Percentiles rank a stretch among this genome's conserved stretches.
Conservation (phyloP, 1,139 yeast species). For the Candida smagusa region DNA sequence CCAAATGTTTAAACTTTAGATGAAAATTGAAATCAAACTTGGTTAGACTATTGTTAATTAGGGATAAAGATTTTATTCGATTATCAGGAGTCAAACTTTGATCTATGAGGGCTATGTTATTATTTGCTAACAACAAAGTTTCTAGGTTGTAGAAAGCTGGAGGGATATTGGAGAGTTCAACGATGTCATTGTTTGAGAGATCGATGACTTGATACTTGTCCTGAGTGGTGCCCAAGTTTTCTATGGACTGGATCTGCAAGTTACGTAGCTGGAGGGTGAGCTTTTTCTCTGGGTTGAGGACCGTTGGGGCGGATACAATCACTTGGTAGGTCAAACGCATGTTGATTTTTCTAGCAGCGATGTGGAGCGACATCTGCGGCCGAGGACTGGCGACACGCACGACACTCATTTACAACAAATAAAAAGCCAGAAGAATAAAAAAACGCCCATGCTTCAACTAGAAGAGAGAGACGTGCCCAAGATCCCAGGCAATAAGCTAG, state of each 20-base stretch:
- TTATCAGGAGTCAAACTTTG: constrained; percentile 16
- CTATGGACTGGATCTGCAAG: constrained; percentile 32
- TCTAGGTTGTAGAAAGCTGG: constrained; percentile 35
- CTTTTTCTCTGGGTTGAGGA: constrained; percentile 36
- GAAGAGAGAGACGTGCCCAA: constrained; percentile 68
- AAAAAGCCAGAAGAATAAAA: not conserved
- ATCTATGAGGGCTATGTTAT: constrained; percentile 43
- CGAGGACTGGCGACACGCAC: not conserved
- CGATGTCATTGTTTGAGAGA: constrained; percentile 62
- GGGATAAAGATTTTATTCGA: constrained; percentile 48
- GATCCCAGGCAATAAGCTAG: constrained; percentile 79
- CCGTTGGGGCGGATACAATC: constrained; percentile 29
- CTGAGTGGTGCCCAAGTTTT: constrained; percentile 31
- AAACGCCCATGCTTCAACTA: constrained; percentile 31
- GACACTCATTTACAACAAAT: constrained; percentile 1
- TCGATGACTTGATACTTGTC: constrained; percentile 55
- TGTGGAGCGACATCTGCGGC: not conserved
- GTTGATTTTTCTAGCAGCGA: not conserved
- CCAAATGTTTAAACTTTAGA: constrained; percentile 32
- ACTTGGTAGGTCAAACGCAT: constrained; percentile 41
- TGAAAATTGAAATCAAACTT: constrained; percentile 24
- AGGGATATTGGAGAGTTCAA: constrained; percentile 54
- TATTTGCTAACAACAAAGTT: constrained; percentile 55
- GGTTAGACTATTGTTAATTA: constrained; percentile 50
- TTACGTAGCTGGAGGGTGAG: constrained; percentile 35